Evolutionary conservation across 2,329 filamentous ascomycete species (phyloP).

Genomic region (Aspergillus ochraceoroseus): DNA sequence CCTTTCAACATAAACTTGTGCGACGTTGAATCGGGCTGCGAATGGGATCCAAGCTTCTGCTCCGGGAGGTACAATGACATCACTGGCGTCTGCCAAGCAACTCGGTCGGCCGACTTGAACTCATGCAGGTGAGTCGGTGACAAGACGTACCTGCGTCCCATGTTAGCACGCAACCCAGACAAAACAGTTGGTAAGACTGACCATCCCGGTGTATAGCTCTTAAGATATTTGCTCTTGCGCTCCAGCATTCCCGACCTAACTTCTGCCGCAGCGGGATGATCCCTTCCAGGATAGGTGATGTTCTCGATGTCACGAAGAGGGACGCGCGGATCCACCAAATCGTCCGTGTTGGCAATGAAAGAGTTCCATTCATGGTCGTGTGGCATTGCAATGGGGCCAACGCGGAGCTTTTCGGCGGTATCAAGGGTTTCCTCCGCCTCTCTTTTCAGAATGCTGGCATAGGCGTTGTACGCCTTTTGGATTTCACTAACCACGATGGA

Average conservation of each 20-base stretch:
- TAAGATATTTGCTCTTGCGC: slow-evolving; percentile 97
- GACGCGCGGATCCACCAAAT: slow-evolving; percentile 79
- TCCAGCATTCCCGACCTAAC: slow-evolving; percentile 87
- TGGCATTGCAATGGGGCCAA: slow-evolving; percentile 84
- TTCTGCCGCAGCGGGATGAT: slow-evolving; percentile 76
- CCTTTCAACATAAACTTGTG: slow-evolving; percentile 99
- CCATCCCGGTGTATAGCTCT: slow-evolving; percentile 95
- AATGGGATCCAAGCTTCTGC: slow-evolving; percentile 92
- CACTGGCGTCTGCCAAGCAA: slow-evolving; percentile 72
- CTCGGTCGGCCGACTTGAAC: slow-evolving; percentile 96
- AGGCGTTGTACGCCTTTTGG: slow-evolving; percentile 94
- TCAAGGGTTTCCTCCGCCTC: slow-evolving; percentile 78
- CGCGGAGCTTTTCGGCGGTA: slow-evolving; percentile 73
- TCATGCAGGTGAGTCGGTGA: slow-evolving; percentile 96
- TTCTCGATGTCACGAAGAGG: slow-evolving; percentile 72
- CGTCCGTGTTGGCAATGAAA: slow-evolving; percentile 74
- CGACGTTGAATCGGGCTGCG: slow-evolving; percentile 72
- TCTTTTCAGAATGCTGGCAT: slow-evolving; percentile 83
- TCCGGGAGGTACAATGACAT: slow-evolving; percentile 96
- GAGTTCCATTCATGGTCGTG: slow-evolving; percentile 87
- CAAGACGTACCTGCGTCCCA: slow-evolving; percentile 72
- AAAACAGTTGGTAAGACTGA: slow-evolving; percentile 46
- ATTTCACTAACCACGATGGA: slow-evolving; percentile 96
- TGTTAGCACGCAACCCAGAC: slow-evolving; percentile 11
- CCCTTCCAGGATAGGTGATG: slow-evolving; percentile 85